Evolutionary conservation across 2,329 filamentous ascomycete species (phyloP).

Genomic region (Lithohypha guttulata): DNA sequence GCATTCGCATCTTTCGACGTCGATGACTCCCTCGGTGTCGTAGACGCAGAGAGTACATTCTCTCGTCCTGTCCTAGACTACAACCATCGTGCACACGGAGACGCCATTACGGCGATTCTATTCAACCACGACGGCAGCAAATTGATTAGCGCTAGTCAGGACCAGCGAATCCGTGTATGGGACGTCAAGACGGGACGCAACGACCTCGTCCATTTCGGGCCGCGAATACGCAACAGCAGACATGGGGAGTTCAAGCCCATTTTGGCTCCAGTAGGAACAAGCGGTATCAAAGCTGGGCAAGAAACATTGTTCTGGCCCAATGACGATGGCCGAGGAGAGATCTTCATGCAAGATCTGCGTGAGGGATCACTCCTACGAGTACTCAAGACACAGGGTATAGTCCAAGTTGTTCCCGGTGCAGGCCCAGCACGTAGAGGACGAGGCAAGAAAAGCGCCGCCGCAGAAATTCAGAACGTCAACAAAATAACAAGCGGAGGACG

Average conservation of each 20-base stretch:
- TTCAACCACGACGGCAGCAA: slow-evolving; percentile 74
- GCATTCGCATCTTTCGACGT: slow-evolving; percentile 69
- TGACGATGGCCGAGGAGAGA: slow-evolving; percentile 54
- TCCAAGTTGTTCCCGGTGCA: slow-evolving; percentile 27
- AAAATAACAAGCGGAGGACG: slow-evolving; percentile 42
- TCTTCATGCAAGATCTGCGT: slow-evolving; percentile 68
- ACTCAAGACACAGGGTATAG: slow-evolving; percentile 51
- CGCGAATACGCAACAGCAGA: slow-evolving; percentile 60
- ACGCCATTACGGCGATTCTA: slow-evolving; percentile 70
- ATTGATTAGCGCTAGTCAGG: slow-evolving; percentile 71
- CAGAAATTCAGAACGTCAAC: slow-evolving; percentile 8
- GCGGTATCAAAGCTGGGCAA: slow-evolving; percentile 31
- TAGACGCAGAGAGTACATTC: slow-evolving; percentile 29
- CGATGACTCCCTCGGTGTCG: slow-evolving; percentile 66
- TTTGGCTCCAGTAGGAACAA: slow-evolving; percentile 48
- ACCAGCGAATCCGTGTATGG: slow-evolving; percentile 80
- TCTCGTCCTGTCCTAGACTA: slow-evolving; percentile 31
- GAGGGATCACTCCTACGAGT: slow-evolving; percentile 63
- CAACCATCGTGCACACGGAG: slow-evolving; percentile 57
- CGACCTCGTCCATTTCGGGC: slow-evolving; percentile 78
- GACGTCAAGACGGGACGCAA: slow-evolving; percentile 70
- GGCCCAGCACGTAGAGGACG: slow-evolving; percentile 30
- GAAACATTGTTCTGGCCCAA: slow-evolving; percentile 75
- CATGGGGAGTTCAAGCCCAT: slow-evolving; percentile 49
- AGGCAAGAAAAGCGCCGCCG: background rate